Conservation (phyloP, 345 rosid genomes). For the Lumnitzera littorea region DNA sequence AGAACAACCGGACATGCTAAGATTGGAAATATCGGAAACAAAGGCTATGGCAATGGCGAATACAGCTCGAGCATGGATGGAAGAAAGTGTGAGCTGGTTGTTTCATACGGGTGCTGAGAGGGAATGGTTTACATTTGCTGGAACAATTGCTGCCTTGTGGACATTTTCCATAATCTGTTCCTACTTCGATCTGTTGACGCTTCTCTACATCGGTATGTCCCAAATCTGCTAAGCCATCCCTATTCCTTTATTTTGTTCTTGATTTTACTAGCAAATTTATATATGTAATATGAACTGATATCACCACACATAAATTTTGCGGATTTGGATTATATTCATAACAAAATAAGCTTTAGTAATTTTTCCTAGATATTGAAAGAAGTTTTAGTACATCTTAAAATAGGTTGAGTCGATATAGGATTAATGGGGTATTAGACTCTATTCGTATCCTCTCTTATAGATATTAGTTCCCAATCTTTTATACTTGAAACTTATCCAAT, state of each 20-base stretch:
- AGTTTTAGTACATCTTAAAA: too few species aligned
- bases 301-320: too few species aligned
- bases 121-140: conserved; percentile 7
- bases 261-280: too few species aligned
- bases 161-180: neutral
- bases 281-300: too few species aligned
- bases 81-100: conserved; percentile 7
- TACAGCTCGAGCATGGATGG: neutral
- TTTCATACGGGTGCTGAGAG: conserved; percentile 6
- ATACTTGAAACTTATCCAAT: too few species aligned
- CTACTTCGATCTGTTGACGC: conserved; percentile 8
- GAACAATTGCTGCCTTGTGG: conserved; percentile 4
- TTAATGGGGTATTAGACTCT: too few species aligned
- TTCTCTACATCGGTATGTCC: conserved; percentile 2
- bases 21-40: conserved; percentile 3
- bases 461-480: too few species aligned
- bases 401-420: too few species aligned
- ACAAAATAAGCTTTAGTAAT: too few species aligned
- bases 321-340: neutral
- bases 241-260: neutral
- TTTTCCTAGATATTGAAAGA: too few species aligned
- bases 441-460: too few species aligned
- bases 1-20: conserved; percentile 2
- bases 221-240: too few species aligned
- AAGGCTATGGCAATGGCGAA: conserved; percentile 5